Evolutionary conservation across 148 eudicot species (phyloP).

Genomic region (Agrostemma githago): DNA sequence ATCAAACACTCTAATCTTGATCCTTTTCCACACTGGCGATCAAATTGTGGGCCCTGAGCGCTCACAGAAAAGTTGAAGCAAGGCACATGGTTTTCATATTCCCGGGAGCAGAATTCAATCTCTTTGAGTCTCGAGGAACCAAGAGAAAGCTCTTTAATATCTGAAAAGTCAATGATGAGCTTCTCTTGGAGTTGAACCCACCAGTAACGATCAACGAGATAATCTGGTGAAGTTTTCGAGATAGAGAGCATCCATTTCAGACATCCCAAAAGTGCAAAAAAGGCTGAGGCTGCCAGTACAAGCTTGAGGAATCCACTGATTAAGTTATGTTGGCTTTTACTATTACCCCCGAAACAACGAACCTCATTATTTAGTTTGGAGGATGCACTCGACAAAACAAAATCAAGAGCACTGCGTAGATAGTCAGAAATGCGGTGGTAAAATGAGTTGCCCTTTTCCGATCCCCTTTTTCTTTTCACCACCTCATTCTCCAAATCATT

Average conservation of each 20-base stretch:
- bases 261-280: constrained; percentile 36
- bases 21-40: constrained; percentile 53
- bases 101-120: constrained; percentile 59
- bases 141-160: constrained; percentile 58
- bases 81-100: constrained; percentile 70
- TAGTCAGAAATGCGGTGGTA: constrained; percentile 9
- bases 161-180: constrained; percentile 57
- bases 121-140: constrained; percentile 59
- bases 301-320: constrained; percentile 22
- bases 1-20: constrained; percentile 56
- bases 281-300: constrained; percentile 33
- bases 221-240: constrained; percentile 40
- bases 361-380: constrained; percentile 15
- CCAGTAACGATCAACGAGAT: constrained; percentile 43
- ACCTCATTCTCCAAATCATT: constrained; percentile 18
- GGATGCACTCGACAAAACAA: constrained; percentile 11
- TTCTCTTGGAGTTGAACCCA: constrained; percentile 52
- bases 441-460: constrained; percentile 22
- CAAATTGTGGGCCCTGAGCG: constrained; percentile 41
- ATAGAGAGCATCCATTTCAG: constrained; percentile 59
- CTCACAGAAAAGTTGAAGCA: constrained; percentile 58
- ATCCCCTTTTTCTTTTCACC: constrained; percentile 17
- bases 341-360: constrained; percentile 18
- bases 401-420: not conserved
- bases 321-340: constrained; percentile 15